These are phyloP conservation scores for Solanum bulbocastanum DNA, from an alignment of 257 asterid genomes.

Conservation along the genomic window DNA sequence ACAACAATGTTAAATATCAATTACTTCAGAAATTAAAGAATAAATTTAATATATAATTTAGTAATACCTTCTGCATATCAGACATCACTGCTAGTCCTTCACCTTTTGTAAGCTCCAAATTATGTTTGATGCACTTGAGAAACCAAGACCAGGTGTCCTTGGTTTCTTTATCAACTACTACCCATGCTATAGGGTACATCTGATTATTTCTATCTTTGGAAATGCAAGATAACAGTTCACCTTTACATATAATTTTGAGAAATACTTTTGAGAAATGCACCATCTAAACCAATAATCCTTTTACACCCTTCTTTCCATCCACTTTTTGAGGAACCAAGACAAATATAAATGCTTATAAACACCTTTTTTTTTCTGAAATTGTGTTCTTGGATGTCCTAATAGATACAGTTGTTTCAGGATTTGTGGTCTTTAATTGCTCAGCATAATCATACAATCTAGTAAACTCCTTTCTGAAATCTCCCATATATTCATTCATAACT, in stretches of 20 bases:
- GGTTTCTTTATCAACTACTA: background rate
- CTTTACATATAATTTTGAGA: background rate
- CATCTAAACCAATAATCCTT: background rate
- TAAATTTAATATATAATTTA: too few relatives aligned
- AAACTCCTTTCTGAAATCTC: background rate
- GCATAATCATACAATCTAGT: background rate
- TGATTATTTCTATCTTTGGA: background rate
- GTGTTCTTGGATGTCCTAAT: background rate
- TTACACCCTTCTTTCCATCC: background rate
- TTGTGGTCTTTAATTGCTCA: background rate
- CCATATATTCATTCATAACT: background rate
- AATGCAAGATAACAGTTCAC: background rate
- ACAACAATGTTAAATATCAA: background rate
- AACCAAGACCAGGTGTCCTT: background rate
- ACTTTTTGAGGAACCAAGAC: background rate
- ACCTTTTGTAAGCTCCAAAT: background rate
- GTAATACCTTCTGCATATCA: background rate
- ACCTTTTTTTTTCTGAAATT: background rate
- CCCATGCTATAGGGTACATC: background rate
- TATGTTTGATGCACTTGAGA: too few relatives aligned
- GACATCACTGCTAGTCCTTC: background rate
- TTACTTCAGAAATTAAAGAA: background rate
- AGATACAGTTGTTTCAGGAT: too few relatives aligned
- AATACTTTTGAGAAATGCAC: background rate
- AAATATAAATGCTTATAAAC: too few relatives aligned